A percentile compares a stretch with the other conserved stretches of the same genome.
Evolutionary conservation across 352 stramenopile genomes (phyloP).

Genomic region (Pythium brassicae): DNA sequence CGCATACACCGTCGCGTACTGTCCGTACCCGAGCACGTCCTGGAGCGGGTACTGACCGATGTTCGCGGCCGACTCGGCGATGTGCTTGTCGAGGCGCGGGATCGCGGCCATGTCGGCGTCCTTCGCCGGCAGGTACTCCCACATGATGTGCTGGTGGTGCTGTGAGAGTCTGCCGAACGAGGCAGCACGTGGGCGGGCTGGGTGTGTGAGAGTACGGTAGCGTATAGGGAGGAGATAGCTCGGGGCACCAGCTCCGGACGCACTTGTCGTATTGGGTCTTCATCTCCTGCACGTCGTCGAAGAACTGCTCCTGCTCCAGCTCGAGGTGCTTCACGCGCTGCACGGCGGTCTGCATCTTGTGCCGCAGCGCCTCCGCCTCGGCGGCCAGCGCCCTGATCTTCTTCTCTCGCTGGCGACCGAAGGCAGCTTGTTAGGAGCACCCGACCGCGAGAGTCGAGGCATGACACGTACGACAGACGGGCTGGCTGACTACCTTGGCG

Average conservation of each 20-base stretch:
- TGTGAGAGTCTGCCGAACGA: constrained; percentile 27
- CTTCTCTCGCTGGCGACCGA: constrained; percentile 32
- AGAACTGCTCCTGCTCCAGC: constrained; percentile 82
- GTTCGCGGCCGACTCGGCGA: constrained; percentile 43
- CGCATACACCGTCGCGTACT: constrained; percentile 79
- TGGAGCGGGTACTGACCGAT: constrained; percentile 72
- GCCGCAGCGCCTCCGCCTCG: constrained; percentile 35
- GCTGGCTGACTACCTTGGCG: constrained; percentile 11
- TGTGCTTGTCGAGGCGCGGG: constrained; percentile 29
- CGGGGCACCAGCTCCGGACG: constrained; percentile 5
- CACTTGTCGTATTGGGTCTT: constrained; percentile 67
- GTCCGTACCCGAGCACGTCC: constrained; percentile 74
- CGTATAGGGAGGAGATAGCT: neutral
- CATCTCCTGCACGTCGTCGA: constrained; percentile 70
- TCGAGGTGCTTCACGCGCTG: constrained; percentile 76
- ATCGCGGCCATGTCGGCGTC: constrained; percentile 57
- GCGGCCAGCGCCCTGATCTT: constrained; percentile 41
- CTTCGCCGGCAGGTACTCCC: constrained; percentile 63
- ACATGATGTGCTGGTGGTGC: constrained; percentile 64
- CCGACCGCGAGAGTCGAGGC: neutral
- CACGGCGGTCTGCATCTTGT: constrained; percentile 34
- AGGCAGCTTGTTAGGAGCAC: neutral
- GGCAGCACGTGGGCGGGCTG: constrained; percentile 9
- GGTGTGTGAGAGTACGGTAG: neutral
- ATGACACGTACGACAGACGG: neutral